Evolutionary conservation across 148 eudicot genomes (phyloP).

Genomic region (Chenopodium suecicum): DNA sequence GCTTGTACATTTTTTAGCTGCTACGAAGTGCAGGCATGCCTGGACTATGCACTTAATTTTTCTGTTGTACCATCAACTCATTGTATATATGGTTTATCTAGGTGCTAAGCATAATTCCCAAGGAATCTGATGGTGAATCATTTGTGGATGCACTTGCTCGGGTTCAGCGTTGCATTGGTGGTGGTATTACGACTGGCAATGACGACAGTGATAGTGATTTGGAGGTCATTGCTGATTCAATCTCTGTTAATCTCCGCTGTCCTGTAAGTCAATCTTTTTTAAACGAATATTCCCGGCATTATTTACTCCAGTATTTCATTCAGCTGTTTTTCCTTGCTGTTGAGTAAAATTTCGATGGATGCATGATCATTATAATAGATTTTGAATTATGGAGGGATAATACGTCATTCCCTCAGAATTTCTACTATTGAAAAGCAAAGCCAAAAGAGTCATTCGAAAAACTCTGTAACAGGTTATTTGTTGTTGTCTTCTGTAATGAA

Average conservation of each 20-base stretch:
- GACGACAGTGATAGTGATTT: constrained; percentile 90
- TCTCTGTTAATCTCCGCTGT: constrained; percentile 84
- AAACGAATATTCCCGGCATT: background rate
- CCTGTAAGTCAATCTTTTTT: constrained; percentile 60
- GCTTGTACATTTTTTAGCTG: background rate
- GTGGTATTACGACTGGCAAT: constrained; percentile 62
- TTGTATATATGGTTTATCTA: constrained; percentile 23
- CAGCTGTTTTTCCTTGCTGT: background rate
- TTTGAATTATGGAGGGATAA: background rate
- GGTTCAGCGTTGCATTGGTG: constrained; percentile 89
- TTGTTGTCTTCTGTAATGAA: background rate
- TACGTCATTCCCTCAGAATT: background rate
- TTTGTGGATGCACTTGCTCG: constrained; percentile 87
- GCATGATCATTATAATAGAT: background rate
- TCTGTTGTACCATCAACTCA: background rate
- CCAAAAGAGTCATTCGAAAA: background rate
- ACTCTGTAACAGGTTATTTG: too few relatives aligned
- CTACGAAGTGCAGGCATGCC: background rate
- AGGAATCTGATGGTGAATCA: constrained; percentile 63
- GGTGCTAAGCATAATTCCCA: constrained; percentile 75
- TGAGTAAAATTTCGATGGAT: background rate
- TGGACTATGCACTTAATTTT: background rate
- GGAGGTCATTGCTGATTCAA: constrained; percentile 83
- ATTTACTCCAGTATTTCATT: background rate
- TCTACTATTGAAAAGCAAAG: background rate